These are phyloP conservation scores for Daldinia concentrica DNA, from an alignment of 495 filamentous ascomycete genomes.

Conservation along the genomic window DNA sequence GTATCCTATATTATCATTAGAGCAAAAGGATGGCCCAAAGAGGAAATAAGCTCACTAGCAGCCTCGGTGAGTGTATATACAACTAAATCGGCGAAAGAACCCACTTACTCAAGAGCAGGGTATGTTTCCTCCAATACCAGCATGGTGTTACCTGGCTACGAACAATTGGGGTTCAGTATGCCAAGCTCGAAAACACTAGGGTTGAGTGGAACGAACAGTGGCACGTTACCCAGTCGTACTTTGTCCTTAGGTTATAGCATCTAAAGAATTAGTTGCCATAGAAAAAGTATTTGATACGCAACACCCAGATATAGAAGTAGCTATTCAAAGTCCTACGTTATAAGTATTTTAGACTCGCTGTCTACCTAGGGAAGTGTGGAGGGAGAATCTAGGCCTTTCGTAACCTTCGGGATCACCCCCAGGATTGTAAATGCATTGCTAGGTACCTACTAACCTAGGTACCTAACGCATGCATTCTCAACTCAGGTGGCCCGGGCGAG, in stretches of 20 bases:
- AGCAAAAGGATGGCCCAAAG: neutral
- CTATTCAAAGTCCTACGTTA: neutral
- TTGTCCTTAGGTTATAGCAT: neutral
- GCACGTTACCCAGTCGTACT: neutral
- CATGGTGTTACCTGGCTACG: neutral
- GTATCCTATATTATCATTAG: neutral
- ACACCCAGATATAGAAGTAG: neutral
- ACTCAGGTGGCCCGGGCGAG: conserved; percentile 1
- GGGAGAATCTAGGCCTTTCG: conserved; percentile 12
- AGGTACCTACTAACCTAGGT: no score
- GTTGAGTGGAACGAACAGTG: neutral
- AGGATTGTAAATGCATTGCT: conserved; percentile 26
- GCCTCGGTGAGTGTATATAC: neutral
- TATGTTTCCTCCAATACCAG: neutral
- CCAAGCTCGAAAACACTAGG: neutral
- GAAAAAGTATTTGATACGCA: neutral
- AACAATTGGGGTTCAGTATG: neutral
- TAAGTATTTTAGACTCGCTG: neutral
- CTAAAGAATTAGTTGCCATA: neutral
- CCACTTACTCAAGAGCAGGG: neutral
- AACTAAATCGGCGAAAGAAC: neutral
- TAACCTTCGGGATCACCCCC: conserved; percentile 3
- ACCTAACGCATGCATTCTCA: neutral
- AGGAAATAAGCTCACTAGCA: neutral
- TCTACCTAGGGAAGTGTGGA: conserved; percentile 25